phyloP scores from a whole-genome alignment of 2,329 filamentous ascomycete species.

The Huntiella decipiens region DNA sequence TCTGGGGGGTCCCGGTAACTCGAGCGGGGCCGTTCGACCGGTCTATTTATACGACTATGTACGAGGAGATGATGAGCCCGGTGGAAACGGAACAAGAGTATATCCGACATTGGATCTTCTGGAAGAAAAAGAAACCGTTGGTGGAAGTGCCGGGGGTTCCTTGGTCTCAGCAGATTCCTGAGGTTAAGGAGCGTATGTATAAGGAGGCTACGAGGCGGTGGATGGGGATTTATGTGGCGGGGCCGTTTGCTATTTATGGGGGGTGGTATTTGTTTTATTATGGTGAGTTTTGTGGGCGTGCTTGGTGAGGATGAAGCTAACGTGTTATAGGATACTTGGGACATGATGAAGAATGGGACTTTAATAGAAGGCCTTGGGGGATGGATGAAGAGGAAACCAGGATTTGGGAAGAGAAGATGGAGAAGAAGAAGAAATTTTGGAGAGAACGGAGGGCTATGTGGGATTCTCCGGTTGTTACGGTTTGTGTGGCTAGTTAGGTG shows the following conservation, averaged over 20 bases:
- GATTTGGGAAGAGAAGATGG: not conserved
- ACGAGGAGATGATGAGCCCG: not conserved
- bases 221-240: constrained; percentile 8
- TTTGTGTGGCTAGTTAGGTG: not conserved
- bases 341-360: not conserved
- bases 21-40: not conserved
- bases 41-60: not conserved
- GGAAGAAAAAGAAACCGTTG: constrained; percentile 1
- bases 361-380: constrained; percentile 1
- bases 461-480: not conserved
- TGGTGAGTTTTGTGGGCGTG: not conserved
- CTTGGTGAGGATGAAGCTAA: not conserved
- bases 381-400: not conserved
- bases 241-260: constrained; percentile 7
- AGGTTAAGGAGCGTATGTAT: constrained; percentile 10
- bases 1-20: not conserved
- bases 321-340: constrained; percentile 1
- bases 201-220: constrained; percentile 8
- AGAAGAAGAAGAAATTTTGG: not conserved
- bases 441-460: constrained; percentile 1
- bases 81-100: not conserved
- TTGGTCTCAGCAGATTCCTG: constrained; percentile 7
- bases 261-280: constrained; percentile 7
- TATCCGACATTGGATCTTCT: not conserved
- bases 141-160: constrained; percentile 2